A percentile compares a stretch with the other conserved stretches of the same genome.
Conservation (phyloP, 2,329 filamentous ascomycete species). For the Sclerotiophoma versabilis region DNA sequence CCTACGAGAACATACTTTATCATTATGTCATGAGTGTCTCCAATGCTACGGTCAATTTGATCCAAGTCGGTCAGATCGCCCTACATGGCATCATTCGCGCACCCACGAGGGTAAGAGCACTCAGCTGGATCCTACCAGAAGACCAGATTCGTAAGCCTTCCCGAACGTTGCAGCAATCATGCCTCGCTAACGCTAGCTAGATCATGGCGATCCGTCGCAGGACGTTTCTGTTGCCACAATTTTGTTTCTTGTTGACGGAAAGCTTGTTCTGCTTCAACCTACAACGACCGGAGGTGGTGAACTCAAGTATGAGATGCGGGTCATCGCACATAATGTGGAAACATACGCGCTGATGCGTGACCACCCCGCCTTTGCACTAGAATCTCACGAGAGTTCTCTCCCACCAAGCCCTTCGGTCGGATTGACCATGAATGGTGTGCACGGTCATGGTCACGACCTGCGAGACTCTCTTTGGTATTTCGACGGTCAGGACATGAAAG, state of each 20-base stretch:
- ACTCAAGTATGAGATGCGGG: constrained; percentile 97
- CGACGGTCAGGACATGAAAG: constrained; percentile 82
- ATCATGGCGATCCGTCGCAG: constrained; percentile 90
- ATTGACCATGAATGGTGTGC: constrained; percentile 53
- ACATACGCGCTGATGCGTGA: constrained; percentile 94
- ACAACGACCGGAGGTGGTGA: constrained; percentile 81
- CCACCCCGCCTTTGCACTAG: constrained; percentile 64
- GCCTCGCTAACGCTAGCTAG: constrained; percentile 47
- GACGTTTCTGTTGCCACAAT: constrained; percentile 94
- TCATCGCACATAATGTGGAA: constrained; percentile 94
- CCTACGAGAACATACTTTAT: constrained; percentile 93
- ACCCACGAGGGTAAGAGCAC: constrained; percentile 86
- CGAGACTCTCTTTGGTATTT: constrained; percentile 94
- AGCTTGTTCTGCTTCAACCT: constrained; percentile 89
- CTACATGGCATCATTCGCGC: constrained; percentile 96
- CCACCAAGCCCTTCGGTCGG: constrained; percentile 59
- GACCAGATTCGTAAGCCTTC: constrained; percentile 72
- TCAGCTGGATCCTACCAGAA: constrained; percentile 96
- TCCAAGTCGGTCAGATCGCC: constrained; percentile 97
- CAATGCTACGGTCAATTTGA: constrained; percentile 74
- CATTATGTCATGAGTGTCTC: constrained; percentile 87
- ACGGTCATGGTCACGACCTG: constrained; percentile 62
- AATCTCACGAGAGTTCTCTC: constrained; percentile 56
- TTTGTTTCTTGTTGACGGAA: constrained; percentile 95
- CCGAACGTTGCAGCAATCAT: background rate